Base-by-base conservation (phyloP, 139 green algal species). In the Diplosphaera chodatii region DNA sequence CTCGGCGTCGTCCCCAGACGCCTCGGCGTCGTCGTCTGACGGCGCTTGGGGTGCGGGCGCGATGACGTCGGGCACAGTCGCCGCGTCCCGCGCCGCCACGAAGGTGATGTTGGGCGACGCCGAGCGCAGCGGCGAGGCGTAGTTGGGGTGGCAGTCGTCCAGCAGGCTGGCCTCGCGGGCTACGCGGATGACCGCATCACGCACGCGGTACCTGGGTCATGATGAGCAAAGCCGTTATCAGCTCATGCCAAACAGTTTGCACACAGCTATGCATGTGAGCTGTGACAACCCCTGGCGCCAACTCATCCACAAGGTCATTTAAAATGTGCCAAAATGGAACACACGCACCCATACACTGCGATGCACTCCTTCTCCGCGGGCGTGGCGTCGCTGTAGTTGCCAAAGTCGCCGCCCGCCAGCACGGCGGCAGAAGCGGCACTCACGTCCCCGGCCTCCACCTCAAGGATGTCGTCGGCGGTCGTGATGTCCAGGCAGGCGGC, bases 311-410 rank as follows among this genome's bases (percentile, higher is more conserved):
- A n/a, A n/a, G n/a, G n/a, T n/a, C n/a, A n/a, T n/a, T n/a, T n/a
- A n/a, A n/a, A n/a, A n/a, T n/a, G n/a, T n/a, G n/a, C n/a, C n/a
- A n/a, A n/a, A n/a, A n/a, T n/a, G n/a, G n/a, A n/a, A n/a, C n/a
- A n/a, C n/a, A n/a, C 70, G 40, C 70, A 76, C 28, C 74, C 74
- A 29, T 72, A 56, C n/a, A 76, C 68, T 34, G 77, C 70, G 28
- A 79, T 70, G 68, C 74, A 79, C 40, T 68, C 37, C 27, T 68
- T 25, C 16, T 25, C 25, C 31, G 30, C 69, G 69, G 71, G 71
- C 16, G 73, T 31, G 15, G 37, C 32, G 34, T 70, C 32, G 41
- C 25, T 55, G 31, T 67, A 74, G 65, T n/a, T 29, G 25, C 37
- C 33, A 67, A 71, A 79, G 55, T 69, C n/a, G 37, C 69, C 55